These are phyloP conservation scores for Backusella luteola DNA, from an alignment of 192 early-diverging fungal species.

Conservation along the genomic window DNA sequence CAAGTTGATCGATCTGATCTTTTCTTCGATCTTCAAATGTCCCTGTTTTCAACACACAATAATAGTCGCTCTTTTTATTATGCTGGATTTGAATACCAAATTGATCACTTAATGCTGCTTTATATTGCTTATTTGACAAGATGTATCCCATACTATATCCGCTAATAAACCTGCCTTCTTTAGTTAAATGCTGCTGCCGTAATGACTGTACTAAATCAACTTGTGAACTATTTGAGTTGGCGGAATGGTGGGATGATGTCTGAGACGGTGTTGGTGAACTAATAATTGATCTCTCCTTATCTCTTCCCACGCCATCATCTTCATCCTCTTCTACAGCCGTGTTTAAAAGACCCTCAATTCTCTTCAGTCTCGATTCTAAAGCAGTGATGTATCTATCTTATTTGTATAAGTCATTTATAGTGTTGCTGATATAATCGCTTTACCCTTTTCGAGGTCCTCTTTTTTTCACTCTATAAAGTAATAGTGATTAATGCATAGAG, in stretches of 20 bases:
- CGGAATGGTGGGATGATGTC: background rate
- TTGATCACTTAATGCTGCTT: constrained; percentile 2
- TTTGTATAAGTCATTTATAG: background rate
- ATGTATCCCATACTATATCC: background rate
- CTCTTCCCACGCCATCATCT: background rate
- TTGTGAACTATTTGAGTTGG: background rate
- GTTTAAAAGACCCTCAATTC: background rate
- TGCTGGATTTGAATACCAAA: background rate
- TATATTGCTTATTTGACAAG: background rate
- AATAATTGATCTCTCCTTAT: background rate
- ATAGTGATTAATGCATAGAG: background rate
- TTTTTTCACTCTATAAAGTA: constrained; percentile 6
- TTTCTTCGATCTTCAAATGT: constrained; percentile 19
- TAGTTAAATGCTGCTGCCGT: background rate
- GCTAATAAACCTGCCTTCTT: constrained; percentile 1
- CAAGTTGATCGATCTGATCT: background rate
- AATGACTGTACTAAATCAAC: background rate
- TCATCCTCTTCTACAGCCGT: background rate
- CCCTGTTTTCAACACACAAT: constrained; percentile 20
- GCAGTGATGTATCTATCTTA: background rate
- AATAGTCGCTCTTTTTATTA: background rate
- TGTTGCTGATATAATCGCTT: background rate
- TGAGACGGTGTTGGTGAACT: background rate
- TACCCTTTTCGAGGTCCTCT: constrained; percentile 21
- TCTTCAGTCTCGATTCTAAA: constrained; percentile 8